Base-by-base conservation (phyloP, 352 stramenopile species). In the Globisporangium acanthophoron region DNA sequence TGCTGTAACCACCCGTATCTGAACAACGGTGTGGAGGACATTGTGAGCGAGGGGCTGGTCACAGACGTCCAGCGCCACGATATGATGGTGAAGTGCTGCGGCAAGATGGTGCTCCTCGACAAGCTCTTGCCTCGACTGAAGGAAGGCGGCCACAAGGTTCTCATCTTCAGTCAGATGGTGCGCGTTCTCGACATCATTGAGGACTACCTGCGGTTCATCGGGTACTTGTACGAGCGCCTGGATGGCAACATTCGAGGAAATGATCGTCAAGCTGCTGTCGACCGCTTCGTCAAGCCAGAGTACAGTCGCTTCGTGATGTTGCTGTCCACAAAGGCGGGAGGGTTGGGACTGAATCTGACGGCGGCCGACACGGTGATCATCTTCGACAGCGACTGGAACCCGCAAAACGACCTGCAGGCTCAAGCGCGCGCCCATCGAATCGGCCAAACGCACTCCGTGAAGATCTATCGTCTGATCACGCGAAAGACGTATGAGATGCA, bases 101-200 rank as follows among this genome's bases (percentile, higher is more conserved):
- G 98, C n/a, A 99, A 99, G 74, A 95, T 99, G 67, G 95, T 99
- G 58, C 65, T 99, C 27, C 83, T 99, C 24, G 97, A 99, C 74
- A 99, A 99, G 70, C 73, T 99, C 13, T 74, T 99, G 13, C 96
- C 97, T 15, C 89, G 95, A 12, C 74, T 99, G 24, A 98, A 98
- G 64, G 83, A 92, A 52, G 96, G 98, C 54, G 96, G 97, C 3
- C 97, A 99, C 70, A 96, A 98, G 40, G 94, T 99, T 31, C 81
- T 99, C 15, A 94, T 99, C 21, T 99, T 99, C 70, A 98, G 90
- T 52, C 98, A 99, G 76, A 96, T 97, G 85, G 97, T 98, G 48
- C 97, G 97, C 40, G 99, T 99, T 70, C 76, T 99, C 50, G 96
- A 99, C 70, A 97, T 99, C 37, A 94, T 99, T 21, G 96, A 99